Evolutionary conservation across 352 stramenopile genomes (phyloP).

Genomic region (Phytophthora podocarpi): DNA sequence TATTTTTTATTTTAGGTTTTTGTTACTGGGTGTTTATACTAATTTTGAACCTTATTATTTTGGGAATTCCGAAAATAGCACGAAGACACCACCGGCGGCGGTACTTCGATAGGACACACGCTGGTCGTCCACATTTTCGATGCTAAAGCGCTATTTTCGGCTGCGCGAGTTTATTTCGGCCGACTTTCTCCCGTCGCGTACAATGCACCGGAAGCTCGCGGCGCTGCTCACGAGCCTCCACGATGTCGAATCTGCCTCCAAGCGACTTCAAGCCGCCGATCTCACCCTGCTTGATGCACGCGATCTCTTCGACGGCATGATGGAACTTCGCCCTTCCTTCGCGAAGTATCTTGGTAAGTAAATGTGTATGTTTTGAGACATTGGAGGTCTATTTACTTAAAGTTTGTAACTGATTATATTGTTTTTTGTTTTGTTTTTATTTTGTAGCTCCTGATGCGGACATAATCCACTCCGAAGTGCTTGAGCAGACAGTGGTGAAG

Average conservation of each 20-base stretch:
- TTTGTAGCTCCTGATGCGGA: conserved; percentile 5
- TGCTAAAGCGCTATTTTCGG: conserved; percentile 7
- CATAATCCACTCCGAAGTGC: not conserved
- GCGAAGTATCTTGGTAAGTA: conserved; percentile 12
- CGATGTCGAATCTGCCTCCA: conserved; percentile 2
- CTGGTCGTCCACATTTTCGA: conserved; percentile 6
- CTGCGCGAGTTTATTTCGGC: conserved; percentile 1
- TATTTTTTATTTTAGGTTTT: conserved; percentile 26
- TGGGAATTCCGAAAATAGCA: not conserved
- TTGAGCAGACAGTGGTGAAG: conserved; percentile 6
- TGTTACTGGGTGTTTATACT: too few relatives aligned
- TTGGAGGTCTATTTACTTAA: too few relatives aligned
- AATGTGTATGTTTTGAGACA: too few relatives aligned
- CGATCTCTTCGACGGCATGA: not conserved
- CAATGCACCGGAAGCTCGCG: not conserved
- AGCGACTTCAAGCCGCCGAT: not conserved
- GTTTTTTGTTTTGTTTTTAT: not conserved
- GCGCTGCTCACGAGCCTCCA: not conserved
- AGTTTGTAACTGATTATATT: not conserved
- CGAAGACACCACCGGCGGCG: not conserved
- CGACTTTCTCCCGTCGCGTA: not conserved
- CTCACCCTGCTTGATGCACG: not conserved
- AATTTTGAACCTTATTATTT: too few relatives aligned
- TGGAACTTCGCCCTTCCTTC: conserved; percentile 5
- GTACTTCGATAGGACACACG: conserved; percentile 6